Base-by-base conservation (phyloP, 1,284 basidiomycete genomes). In the Sutorius eximius region DNA sequence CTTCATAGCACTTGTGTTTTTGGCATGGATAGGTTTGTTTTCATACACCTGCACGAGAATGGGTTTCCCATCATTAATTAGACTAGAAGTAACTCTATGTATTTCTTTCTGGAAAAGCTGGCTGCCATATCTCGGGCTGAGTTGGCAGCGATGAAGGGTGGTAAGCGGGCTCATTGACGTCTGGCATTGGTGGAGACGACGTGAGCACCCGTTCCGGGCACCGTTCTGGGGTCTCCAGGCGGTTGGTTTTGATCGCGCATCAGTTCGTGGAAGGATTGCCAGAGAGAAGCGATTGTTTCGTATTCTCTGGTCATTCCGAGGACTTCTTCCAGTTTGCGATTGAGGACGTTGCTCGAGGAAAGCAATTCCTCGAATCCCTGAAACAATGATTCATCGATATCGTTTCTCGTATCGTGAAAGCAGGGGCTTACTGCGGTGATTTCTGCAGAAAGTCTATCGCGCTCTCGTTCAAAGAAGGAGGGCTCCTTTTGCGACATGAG, bases 271-370 rank as follows among this genome's bases (percentile, higher is more conserved):
- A 95, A 93, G 55, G 81, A 85, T 46, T 86, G 80, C 95, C 95
- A 98, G 22, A 98, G 78, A 3, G 83, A 77, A 1, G 93, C 90
- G 47, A 97, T 94, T 0, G 91, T 94, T 51, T 89, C 86, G 70
- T 97, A 96, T 75, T 97, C 95, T 59, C 87, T 87, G 5, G 95
- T 94, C 79, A 97, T 95, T 10, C 89, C 89, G 36, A 92, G 78
- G 0, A 93, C 90, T 69, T 97, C 93, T 72, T 98, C 95, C 5
- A 97, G 78, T 66, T 93, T 95, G 55, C 95, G 85, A 70, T 97
- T 97, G 18, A 95, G 75, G n/a, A 82, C 82, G 68, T 98, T 98
- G 55, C 86, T 87, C n/a, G 89, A 84, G 2, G 88, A 88, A 16
- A 97, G 75, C 6, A 96, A 73, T 56, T 92, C 88, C 66, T 96